These are phyloP conservation scores for Clathrospora elynae DNA, from an alignment of 2,329 filamentous ascomycete genomes.

Conservation along the genomic window DNA sequence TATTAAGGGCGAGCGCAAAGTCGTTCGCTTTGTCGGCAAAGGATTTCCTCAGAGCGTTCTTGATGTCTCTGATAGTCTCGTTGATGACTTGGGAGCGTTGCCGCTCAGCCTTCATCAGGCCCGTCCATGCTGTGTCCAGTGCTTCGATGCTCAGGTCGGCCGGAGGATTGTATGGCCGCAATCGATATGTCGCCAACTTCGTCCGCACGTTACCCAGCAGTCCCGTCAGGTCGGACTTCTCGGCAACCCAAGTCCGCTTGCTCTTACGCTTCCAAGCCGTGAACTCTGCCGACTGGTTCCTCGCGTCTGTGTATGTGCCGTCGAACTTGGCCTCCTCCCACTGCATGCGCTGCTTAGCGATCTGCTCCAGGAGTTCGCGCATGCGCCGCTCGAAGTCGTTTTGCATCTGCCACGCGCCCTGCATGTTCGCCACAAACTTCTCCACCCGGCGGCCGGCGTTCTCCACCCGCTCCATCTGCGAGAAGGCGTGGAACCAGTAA, in stretches of 20 bases:
- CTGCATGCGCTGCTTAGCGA: conserved; percentile 71
- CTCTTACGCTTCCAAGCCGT: conserved; percentile 85
- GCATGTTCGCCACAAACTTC: conserved; percentile 99
- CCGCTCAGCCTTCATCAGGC: conserved; percentile 81
- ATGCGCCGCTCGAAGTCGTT: conserved; percentile 92
- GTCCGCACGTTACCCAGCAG: conserved; percentile 98
- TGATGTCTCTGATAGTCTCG: conserved; percentile 98
- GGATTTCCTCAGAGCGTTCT: conserved; percentile 86
- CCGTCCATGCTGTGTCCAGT: conserved; percentile 81
- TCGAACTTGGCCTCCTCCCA: conserved; percentile 86
- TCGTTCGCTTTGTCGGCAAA: conserved; percentile 99
- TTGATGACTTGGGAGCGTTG: conserved; percentile 91
- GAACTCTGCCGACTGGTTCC: conserved; percentile 81
- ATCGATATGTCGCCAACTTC: conserved; percentile 90
- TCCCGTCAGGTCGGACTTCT: conserved; percentile 94
- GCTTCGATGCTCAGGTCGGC: conserved; percentile 79
- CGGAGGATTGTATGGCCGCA: conserved; percentile 90
- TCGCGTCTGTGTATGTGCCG: conserved; percentile 90
- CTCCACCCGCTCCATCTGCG: conserved; percentile 97
- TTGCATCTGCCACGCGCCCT: conserved; percentile 99
- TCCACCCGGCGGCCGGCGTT: conserved; percentile 95
- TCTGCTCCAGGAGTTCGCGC: conserved; percentile 76
- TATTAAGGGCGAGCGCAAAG: conserved; percentile 93
- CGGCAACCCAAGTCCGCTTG: conserved; percentile 95
- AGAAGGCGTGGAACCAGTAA: conserved; percentile 99